Conservation (phyloP, 139 green algal genomes). For the Picochlorum sp. region DNA sequence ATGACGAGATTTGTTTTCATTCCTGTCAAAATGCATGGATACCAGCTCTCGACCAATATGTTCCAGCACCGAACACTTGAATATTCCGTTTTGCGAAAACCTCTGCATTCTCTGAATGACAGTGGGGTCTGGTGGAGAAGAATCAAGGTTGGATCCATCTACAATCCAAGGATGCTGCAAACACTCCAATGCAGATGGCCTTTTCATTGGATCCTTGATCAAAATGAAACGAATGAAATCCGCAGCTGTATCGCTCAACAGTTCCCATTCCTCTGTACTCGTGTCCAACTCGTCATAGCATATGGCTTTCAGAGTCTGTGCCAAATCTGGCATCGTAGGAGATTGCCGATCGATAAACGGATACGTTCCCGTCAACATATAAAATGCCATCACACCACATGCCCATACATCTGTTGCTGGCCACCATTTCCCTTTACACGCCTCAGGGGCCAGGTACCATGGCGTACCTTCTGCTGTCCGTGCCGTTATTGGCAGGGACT, state of each 20-base stretch:
- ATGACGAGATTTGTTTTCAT: constrained; percentile 1
- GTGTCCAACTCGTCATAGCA: constrained; percentile 21
- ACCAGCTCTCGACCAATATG: constrained; percentile 80
- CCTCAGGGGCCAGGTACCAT: constrained; percentile 69
- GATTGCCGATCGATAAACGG: constrained; percentile 18
- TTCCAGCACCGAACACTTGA: constrained; percentile 82
- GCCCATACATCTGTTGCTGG: constrained; percentile 72
- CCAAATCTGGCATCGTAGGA: constrained; percentile 16
- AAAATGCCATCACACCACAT: constrained; percentile 69
- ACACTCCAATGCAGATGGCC: constrained; percentile 53
- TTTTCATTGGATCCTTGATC: constrained; percentile 44
- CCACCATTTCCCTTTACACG: constrained; percentile 50
- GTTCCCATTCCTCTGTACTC: not conserved
- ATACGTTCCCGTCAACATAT: constrained; percentile 10
- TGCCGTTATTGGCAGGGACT: constrained; percentile 50
- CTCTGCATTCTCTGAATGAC: constrained; percentile 72
- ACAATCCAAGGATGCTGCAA: constrained; percentile 66
- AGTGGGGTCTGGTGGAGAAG: constrained; percentile 29
- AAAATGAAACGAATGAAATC: constrained; percentile 12
- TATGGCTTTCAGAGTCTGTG: constrained; percentile 14
- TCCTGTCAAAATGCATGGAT: constrained; percentile 15
- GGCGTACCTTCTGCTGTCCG: constrained; percentile 78
- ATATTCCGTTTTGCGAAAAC: constrained; percentile 42
- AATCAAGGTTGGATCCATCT: constrained; percentile 26
- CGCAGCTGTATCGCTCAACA: constrained; percentile 2